Evolutionary conservation across 2,329 filamentous ascomycete genomes (phyloP), one percentile per base, ranked within the genome.

Genomic region (Aspergillus latus): DNA sequence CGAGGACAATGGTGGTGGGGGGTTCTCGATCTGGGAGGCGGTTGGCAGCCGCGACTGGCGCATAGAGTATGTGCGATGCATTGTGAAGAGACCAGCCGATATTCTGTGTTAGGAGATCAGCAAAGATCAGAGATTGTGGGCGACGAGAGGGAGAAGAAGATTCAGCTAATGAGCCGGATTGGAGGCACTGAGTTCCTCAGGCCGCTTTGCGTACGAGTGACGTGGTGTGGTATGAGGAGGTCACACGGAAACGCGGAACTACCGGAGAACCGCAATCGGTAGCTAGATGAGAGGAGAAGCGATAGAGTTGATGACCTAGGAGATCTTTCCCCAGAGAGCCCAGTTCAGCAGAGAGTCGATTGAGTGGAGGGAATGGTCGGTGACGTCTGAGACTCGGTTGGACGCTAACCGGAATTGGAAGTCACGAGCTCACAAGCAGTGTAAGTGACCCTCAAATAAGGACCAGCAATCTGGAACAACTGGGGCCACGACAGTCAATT

Each of bases 1-100:
- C 65, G 88, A 88, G 28, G 93, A 97, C 21, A 90, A 79, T 59
- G 94, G 93, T 61, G 94, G 94, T 59, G 92, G 94, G 49, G 94
- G 94, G 77, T 92, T 97, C 85, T 97, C 83, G 60, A 89, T 82
- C 74, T 90, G 86, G 71, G 92, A 95, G 71, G 94, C 94, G 64
- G 94, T 99, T 48, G 94, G 94, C 77, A 91, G 91, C 83, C 94
- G 88, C 78, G 90, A 88, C 79, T 95, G 89, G 88, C 94, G 92
- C 94, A 97, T 96, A 69, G 92, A 96, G 77, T 97, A 99, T 64
- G 94, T 97, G 76, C 93, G 92, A 85, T 99, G 94, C 93, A 99
- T 99, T 62, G 61, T 71, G 69, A 50, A 59, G 13, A 15, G 39
- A 34, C 32, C 40, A 28, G 30, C 44, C 15, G 15, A 39, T 9